Percentiles rank a stretch among this genome's conserved stretches.
These are phyloP conservation scores for Rhodotorula sp. DNA, from an alignment of 1,284 basidiomycete genomes.

Conservation along the genomic window DNA sequence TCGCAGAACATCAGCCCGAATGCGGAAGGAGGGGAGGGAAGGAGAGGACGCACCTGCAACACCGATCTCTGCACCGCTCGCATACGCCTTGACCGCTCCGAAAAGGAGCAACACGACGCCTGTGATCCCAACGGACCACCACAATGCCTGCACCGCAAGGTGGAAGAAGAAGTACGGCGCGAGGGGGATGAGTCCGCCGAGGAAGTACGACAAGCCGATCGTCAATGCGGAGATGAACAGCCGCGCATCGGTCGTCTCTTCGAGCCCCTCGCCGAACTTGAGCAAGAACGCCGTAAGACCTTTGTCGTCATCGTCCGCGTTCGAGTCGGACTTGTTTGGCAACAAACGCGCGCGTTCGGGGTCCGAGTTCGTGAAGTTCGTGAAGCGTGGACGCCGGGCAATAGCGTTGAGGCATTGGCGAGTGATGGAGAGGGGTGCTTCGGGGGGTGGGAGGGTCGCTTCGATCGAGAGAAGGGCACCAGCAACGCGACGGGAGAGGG, in stretches of 20 bases:
- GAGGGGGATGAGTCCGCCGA: constrained; percentile 56
- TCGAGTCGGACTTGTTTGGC: constrained; percentile 18
- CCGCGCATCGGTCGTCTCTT: constrained; percentile 71
- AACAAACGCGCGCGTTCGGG: constrained; percentile 24
- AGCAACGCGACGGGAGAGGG: constrained; percentile 74
- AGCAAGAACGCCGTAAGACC: constrained; percentile 86
- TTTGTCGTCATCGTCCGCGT: constrained; percentile 67
- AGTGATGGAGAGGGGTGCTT: constrained; percentile 32
- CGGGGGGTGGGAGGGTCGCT: constrained; percentile 32
- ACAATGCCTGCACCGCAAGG: constrained; percentile 53
- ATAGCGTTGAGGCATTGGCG: constrained; percentile 37
- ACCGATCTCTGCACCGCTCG: constrained; percentile 70
- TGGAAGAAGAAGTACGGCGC: constrained; percentile 81
- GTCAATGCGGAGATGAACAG: constrained; percentile 84
- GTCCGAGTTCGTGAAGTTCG: constrained; percentile 7
- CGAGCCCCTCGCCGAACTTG: constrained; percentile 86
- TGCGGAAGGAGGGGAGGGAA: too few species aligned
- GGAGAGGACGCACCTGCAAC: constrained; percentile 58
- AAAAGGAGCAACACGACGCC: constrained; percentile 76
- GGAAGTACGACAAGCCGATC: constrained; percentile 63
- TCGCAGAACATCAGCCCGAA: constrained; percentile 46
- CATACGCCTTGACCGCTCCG: constrained; percentile 78
- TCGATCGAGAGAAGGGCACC: constrained; percentile 58
- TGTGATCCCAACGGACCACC: constrained; percentile 56
- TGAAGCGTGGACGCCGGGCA: constrained; percentile 39